Evolutionary conservation across 2,329 filamentous ascomycete species (phyloP).

Genomic region (Neophaeococcomyces aloes): DNA sequence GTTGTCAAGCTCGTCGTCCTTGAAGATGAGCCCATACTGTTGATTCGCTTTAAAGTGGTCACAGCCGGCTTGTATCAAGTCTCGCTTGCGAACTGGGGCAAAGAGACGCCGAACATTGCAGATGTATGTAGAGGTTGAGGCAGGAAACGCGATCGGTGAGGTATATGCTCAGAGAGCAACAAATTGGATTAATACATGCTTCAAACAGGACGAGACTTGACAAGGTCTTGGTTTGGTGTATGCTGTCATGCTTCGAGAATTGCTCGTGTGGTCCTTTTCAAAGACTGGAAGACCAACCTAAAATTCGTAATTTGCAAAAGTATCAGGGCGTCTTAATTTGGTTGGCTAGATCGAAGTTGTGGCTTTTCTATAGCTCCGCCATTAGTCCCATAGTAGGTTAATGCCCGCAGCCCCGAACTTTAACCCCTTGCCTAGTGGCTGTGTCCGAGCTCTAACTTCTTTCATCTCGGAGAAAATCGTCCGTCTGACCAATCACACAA

Average conservation of each 20-base stretch:
- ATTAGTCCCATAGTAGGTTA: background rate
- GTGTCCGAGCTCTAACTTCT: background rate
- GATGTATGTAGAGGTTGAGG: no score
- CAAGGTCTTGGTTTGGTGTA: background rate
- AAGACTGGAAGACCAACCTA: background rate
- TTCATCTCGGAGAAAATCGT: background rate
- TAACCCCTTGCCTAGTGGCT: background rate
- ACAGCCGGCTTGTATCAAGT: background rate
- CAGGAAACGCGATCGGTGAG: no score
- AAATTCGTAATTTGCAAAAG: background rate
- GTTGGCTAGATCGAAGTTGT: background rate
- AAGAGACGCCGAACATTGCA: background rate
- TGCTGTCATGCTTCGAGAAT: background rate
- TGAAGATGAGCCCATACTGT: slow-evolving; percentile 12
- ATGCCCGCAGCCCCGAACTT: no score
- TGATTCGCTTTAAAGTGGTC: background rate
- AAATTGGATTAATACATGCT: no score
- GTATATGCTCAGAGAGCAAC: no score
- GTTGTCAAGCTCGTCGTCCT: slow-evolving; percentile 63
- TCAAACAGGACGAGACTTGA: no score
- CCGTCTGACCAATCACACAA: background rate
- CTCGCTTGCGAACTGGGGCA: background rate
- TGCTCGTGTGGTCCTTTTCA: background rate
- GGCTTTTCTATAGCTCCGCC: background rate
- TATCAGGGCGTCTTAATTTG: background rate